These are phyloP conservation scores for Saccharomyces jurei DNA, from an alignment of 805 yeast genomes.

Conservation along the genomic window DNA sequence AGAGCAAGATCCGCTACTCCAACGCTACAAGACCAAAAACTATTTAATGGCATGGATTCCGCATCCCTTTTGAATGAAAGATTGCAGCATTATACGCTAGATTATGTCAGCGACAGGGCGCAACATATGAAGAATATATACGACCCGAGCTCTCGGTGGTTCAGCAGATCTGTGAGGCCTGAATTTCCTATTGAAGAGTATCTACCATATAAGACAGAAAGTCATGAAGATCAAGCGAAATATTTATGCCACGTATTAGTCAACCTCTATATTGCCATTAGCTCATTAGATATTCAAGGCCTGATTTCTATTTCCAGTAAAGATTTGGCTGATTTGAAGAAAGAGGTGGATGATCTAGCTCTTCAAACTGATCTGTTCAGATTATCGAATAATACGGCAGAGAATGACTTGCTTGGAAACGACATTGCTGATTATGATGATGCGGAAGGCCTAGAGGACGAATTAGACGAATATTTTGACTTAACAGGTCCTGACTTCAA, in stretches of 20 bases:
- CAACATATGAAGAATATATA: constrained; percentile 24
- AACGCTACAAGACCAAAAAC: constrained; percentile 8
- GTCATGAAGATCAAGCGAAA: constrained; percentile 56
- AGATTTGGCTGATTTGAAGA: constrained; percentile 46
- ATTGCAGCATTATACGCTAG: constrained; percentile 39
- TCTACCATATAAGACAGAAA: constrained; percentile 71
- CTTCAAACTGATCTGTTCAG: constrained; percentile 45
- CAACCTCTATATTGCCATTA: constrained; percentile 69
- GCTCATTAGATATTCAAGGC: constrained; percentile 69
- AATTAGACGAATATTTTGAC: constrained; percentile 20
- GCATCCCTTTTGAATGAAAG: constrained; percentile 25
- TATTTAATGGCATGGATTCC: constrained; percentile 17
- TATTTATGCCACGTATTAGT: constrained; percentile 75
- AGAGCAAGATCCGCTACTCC: constrained; percentile 24
- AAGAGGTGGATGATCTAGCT: constrained; percentile 39
- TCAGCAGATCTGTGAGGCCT: constrained; percentile 30
- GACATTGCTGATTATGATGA: constrained; percentile 33
- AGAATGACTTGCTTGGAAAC: constrained; percentile 25
- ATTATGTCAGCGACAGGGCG: constrained; percentile 40
- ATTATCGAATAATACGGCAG: constrained; percentile 9
- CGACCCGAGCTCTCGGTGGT: constrained; percentile 35
- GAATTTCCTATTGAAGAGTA: constrained; percentile 29
- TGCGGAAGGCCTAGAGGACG: constrained; percentile 18
- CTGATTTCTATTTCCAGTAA: constrained; percentile 55
- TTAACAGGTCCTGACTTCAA: constrained; percentile 32